These are phyloP conservation scores for Aphanocladium album DNA, from an alignment of 2,329 filamentous ascomycete genomes.

Conservation along the genomic window DNA sequence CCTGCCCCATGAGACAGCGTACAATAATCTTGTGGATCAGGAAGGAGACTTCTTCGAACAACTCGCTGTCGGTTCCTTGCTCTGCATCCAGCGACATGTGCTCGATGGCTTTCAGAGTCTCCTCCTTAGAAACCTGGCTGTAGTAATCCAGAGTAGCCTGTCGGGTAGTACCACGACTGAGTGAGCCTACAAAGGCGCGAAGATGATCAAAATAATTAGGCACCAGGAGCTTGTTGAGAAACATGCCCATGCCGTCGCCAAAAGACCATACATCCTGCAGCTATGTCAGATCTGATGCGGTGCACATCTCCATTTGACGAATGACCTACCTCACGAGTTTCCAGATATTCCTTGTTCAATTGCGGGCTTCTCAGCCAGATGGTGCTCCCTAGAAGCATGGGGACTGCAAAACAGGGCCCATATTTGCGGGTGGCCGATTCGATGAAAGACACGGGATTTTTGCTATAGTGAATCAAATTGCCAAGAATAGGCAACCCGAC, in stretches of 20 bases:
- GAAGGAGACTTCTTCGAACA: conserved; percentile 15
- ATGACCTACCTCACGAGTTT: conserved; percentile 15
- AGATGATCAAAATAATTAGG: conserved; percentile 15
- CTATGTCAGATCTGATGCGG: not conserved
- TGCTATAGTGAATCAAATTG: not conserved
- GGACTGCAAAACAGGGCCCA: conserved; percentile 14
- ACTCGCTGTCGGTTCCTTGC: conserved; percentile 8
- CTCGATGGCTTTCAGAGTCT: conserved; percentile 14
- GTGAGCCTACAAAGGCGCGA: conserved; percentile 7
- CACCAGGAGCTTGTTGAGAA: conserved; percentile 18
- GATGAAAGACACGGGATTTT: conserved; percentile 7
- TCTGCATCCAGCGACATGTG: conserved; percentile 12
- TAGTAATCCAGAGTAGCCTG: conserved; percentile 10
- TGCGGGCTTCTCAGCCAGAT: conserved; percentile 12
- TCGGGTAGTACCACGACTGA: conserved; percentile 15
- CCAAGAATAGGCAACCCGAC: not conserved
- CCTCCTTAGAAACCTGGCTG: conserved; percentile 13
- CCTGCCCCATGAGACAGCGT: conserved; percentile 17
- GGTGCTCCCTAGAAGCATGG: conserved; percentile 11
- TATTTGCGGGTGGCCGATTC: conserved; percentile 7
- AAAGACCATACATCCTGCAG: conserved; percentile 3
- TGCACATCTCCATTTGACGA: not conserved
- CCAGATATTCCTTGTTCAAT: conserved; percentile 14
- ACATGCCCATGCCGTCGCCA: conserved; percentile 10
- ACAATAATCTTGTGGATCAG: conserved; percentile 16